Conservation (phyloP, 345 rosid genomes). For the Firmiana major region DNA sequence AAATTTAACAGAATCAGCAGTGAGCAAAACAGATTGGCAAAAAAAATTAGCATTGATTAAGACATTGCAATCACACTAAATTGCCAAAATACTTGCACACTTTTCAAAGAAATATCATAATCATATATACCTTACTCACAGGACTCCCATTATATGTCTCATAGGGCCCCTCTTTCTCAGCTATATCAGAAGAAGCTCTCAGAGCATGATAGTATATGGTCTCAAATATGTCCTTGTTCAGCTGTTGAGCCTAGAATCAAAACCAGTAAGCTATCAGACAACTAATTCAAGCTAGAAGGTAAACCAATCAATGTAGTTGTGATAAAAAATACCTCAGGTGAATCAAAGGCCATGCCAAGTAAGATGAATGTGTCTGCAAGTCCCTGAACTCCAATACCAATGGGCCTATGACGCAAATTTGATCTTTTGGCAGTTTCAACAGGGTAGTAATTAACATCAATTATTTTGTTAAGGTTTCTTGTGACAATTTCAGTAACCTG, state of each 20-base stretch:
- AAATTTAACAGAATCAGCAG: slow-evolving; percentile 4
- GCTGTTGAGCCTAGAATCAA: slow-evolving; percentile 59
- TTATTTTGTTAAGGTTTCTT: slow-evolving; percentile 60
- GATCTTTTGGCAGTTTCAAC: slow-evolving; percentile 81
- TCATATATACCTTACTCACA: slow-evolving; percentile 69
- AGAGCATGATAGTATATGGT: slow-evolving; percentile 81
- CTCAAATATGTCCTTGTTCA: slow-evolving; percentile 85
- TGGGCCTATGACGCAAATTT: slow-evolving; percentile 73
- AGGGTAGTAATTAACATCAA: slow-evolving; percentile 84
- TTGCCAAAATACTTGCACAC: background rate
- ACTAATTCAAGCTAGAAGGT: background rate
- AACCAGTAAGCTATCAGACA: slow-evolving; percentile 16
- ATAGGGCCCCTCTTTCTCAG: slow-evolving; percentile 65
- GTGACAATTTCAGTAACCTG: slow-evolving; percentile 8
- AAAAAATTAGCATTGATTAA: background rate
- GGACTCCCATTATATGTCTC: slow-evolving; percentile 80
- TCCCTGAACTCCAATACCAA: slow-evolving; percentile 92
- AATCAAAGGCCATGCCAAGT: slow-evolving; percentile 87
- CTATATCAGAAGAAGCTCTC: slow-evolving; percentile 64
- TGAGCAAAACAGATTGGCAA: background rate
- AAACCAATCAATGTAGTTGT: background rate
- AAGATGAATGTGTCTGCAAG: slow-evolving; percentile 88
- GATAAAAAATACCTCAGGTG: slow-evolving; percentile 54
- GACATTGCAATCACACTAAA: background rate
- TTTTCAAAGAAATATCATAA: background rate